phyloP scores from a whole-genome alignment of 176 grass and related monocot genomes.

The Lolium rigidum region DNA sequence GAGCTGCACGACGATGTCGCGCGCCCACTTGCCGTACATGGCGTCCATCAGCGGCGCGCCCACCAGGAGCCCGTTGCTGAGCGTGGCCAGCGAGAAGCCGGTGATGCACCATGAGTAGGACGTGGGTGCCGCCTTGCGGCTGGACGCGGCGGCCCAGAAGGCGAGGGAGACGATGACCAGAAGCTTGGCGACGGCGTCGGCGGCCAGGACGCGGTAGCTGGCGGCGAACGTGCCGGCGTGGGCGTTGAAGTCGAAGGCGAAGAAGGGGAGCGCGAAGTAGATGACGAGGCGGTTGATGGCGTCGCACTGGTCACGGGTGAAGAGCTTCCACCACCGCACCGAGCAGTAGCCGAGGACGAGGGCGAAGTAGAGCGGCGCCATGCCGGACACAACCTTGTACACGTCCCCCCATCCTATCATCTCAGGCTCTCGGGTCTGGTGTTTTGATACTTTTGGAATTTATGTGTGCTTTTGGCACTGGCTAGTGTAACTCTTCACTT shows the following conservation, averaged over 20 bases:
- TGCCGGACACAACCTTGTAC: constrained; percentile 79
- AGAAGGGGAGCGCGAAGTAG: constrained; percentile 87
- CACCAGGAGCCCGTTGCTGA: constrained; percentile 84
- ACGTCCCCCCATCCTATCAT: constrained; percentile 82
- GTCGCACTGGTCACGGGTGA: constrained; percentile 80
- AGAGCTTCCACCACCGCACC: constrained; percentile 81
- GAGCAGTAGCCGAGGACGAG: constrained; percentile 77
- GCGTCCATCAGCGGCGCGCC: constrained; percentile 77
- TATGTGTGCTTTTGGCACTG: not conserved
- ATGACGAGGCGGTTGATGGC: constrained; percentile 76
- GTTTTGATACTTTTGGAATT: not conserved
- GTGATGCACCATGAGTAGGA: constrained; percentile 70
- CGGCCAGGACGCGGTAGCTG: constrained; percentile 66
- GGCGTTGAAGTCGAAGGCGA: constrained; percentile 77
- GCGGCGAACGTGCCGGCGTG: constrained; percentile 69
- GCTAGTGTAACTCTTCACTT: not conserved
- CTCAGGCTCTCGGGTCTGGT: not conserved
- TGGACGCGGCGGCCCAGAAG: constrained; percentile 33
- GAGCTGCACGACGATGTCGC: constrained; percentile 83
- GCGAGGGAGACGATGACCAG: constrained; percentile 42
- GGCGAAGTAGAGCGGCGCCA: constrained; percentile 87
- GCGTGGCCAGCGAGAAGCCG: constrained; percentile 70
- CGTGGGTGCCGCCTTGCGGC: not conserved
- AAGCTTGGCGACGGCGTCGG: constrained; percentile 76
- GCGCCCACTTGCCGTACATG: constrained; percentile 95